Percentiles rank a stretch among this genome's conserved stretches.
These are phyloP conservation scores for Trichothecium sympodiale DNA, from an alignment of 2,329 filamentous ascomycete species.

Conservation along the genomic window DNA sequence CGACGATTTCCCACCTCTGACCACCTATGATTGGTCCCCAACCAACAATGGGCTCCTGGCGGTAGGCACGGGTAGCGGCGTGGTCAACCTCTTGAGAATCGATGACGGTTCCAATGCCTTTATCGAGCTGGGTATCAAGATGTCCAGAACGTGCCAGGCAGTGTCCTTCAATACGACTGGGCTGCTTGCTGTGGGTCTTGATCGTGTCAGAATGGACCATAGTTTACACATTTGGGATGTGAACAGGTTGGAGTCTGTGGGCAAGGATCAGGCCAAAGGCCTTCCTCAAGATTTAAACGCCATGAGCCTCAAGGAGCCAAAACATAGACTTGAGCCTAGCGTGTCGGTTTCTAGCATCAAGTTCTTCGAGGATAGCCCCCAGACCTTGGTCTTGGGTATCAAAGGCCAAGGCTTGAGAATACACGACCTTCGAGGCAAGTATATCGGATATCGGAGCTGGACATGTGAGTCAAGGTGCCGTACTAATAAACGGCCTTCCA, in stretches of 20 bases:
- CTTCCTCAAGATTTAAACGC: slow-evolving; percentile 31
- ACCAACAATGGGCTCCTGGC: slow-evolving; percentile 55
- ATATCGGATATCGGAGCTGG: too few species aligned
- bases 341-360: slow-evolving; percentile 74
- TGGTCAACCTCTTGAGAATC: slow-evolving; percentile 63
- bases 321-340: slow-evolving; percentile 49
- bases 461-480: background rate
- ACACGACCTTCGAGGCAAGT: slow-evolving; percentile 64
- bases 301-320: slow-evolving; percentile 42
- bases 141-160: slow-evolving; percentile 68
- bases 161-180: slow-evolving; percentile 67
- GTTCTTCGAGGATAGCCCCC: slow-evolving; percentile 69
- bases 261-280: slow-evolving; percentile 30
- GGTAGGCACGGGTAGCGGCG: slow-evolving; percentile 63
- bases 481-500: slow-evolving; percentile 13
- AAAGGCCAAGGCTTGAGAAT: slow-evolving; percentile 65
- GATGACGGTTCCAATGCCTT: slow-evolving; percentile 58
- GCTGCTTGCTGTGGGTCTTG: slow-evolving; percentile 66
- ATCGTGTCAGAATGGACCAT: slow-evolving; percentile 70
- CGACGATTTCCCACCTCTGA: slow-evolving; percentile 52
- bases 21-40: slow-evolving; percentile 57
- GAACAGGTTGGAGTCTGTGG: slow-evolving; percentile 44
- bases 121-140: slow-evolving; percentile 58
- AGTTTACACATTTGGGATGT: slow-evolving; percentile 79
- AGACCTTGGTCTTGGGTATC: slow-evolving; percentile 65